Conservation (phyloP, 2,329 filamentous ascomycete genomes). For the Biscogniauxia sp. region DNA sequence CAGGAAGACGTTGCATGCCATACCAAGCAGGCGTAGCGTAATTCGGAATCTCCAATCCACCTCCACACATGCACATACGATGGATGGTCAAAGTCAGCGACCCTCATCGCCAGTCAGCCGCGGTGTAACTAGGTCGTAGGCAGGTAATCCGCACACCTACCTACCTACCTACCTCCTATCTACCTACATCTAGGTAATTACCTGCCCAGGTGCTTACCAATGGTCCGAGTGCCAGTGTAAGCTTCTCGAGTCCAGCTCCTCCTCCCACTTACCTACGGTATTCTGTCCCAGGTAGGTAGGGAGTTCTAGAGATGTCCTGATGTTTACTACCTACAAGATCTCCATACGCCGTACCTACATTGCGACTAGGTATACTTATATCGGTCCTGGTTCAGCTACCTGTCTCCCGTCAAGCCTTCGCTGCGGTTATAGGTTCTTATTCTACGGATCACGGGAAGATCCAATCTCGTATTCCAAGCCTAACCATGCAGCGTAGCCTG, state of each 20-base stretch:
- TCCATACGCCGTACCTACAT: too few species aligned
- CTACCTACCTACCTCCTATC: too few species aligned
- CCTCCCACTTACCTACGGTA: too few species aligned
- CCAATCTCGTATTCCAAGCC: not conserved
- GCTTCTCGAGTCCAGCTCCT: too few species aligned
- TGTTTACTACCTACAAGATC: too few species aligned
- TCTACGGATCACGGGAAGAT: not conserved
- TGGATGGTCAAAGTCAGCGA: not conserved
- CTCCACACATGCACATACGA: not conserved
- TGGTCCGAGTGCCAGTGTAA: too few species aligned
- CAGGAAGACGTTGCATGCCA: not conserved
- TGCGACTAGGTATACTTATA: too few species aligned
- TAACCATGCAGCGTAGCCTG: not conserved
- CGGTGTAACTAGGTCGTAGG: not conserved
- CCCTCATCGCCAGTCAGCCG: not conserved
- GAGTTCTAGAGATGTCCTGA: too few species aligned
- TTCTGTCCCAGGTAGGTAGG: too few species aligned
- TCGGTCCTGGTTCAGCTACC: not conserved
- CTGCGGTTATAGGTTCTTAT: not conserved
- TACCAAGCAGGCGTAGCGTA: not conserved
- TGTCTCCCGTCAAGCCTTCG: not conserved
- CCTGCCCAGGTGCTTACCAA: too few species aligned
- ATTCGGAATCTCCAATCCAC: not conserved
- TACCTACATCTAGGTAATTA: too few species aligned
- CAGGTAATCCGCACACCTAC: not conserved